Evolutionary conservation across 352 stramenopile genomes (phyloP).

Genomic region (Pythium rishiriense): DNA sequence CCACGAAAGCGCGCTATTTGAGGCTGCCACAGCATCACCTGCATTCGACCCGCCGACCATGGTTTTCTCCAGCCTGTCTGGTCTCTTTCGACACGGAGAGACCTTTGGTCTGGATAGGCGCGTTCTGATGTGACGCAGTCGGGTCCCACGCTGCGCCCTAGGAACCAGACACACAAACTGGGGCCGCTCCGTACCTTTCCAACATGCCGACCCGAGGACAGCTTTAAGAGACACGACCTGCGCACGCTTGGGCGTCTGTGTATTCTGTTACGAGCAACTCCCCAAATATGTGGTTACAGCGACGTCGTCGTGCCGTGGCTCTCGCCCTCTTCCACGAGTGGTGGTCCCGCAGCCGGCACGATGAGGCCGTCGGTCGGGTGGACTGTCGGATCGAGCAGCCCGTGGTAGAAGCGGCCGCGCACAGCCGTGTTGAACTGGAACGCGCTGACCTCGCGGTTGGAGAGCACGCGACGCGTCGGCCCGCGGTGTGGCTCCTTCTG

Average conservation of each 20-base stretch:
- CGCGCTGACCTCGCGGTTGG: conserved; percentile 49
- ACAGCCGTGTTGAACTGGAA: conserved; percentile 72
- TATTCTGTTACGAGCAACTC: too few relatives aligned
- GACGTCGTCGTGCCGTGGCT: conserved; percentile 34
- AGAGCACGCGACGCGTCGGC: conserved; percentile 58
- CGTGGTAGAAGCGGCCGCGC: conserved; percentile 60
- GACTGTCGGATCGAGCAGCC: conserved; percentile 50
- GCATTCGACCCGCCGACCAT: too few relatives aligned
- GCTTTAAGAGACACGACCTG: too few relatives aligned
- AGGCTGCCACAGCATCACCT: too few relatives aligned
- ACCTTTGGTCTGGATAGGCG: too few relatives aligned
- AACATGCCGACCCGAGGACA: not conserved
- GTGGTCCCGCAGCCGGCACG: conserved; percentile 37
- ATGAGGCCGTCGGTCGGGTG: conserved; percentile 45
- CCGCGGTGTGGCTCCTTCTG: conserved; percentile 68
- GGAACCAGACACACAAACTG: not conserved
- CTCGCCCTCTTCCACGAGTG: conserved; percentile 33
- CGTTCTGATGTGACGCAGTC: too few relatives aligned
- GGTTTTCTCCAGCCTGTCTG: too few relatives aligned
- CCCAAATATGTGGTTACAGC: conserved; percentile 19
- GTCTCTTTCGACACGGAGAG: too few relatives aligned
- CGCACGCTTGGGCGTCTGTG: not conserved
- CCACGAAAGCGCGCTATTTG: too few relatives aligned
- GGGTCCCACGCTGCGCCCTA: too few relatives aligned
- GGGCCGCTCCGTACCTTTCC: not conserved